Evolutionary conservation across 257 asterid species (phyloP).

Genomic region (Nicotiana sylvestris): DNA sequence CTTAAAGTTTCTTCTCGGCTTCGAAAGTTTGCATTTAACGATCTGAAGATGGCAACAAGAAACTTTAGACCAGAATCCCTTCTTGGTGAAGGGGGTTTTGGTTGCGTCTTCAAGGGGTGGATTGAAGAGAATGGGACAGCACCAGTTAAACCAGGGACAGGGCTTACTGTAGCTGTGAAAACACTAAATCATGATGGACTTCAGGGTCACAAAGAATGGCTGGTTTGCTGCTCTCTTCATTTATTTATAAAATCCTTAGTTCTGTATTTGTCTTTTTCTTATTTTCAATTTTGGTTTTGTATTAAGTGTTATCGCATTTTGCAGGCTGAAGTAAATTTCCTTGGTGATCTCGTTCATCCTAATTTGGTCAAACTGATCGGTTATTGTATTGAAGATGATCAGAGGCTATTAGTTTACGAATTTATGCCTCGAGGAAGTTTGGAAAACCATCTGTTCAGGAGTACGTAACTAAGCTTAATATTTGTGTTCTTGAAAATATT

Average conservation of each 20-base stretch:
- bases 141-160: conserved; percentile 98
- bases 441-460: conserved; percentile 95
- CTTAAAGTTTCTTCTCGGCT: conserved; percentile 80
- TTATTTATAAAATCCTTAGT: neutral
- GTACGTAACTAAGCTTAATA: conserved; percentile 37
- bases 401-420: conserved; percentile 89
- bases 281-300: conserved; percentile 17
- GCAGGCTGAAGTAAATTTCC: conserved; percentile 94
- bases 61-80: conserved; percentile 96
- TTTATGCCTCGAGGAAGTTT: conserved; percentile 99
- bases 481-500: neutral
- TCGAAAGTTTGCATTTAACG: conserved; percentile 78
- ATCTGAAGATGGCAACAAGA: conserved; percentile 85
- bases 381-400: conserved; percentile 95
- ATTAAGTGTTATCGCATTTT: conserved; percentile 24
- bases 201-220: conserved; percentile 99
- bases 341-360: conserved; percentile 89
- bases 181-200: conserved; percentile 94
- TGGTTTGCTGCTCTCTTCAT: conserved; percentile 58
- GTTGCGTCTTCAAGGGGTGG: conserved; percentile 99
- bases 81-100: conserved; percentile 99
- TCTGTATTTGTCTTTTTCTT: conserved; percentile 5
- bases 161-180: conserved; percentile 96
- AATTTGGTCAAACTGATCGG: conserved; percentile 92
- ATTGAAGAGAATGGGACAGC: conserved; percentile 99